Percentiles rank a stretch among this genome's conserved stretches.
phyloP scores from a whole-genome alignment of 2,329 filamentous ascomycete genomes.

The Boeremia exigua region DNA sequence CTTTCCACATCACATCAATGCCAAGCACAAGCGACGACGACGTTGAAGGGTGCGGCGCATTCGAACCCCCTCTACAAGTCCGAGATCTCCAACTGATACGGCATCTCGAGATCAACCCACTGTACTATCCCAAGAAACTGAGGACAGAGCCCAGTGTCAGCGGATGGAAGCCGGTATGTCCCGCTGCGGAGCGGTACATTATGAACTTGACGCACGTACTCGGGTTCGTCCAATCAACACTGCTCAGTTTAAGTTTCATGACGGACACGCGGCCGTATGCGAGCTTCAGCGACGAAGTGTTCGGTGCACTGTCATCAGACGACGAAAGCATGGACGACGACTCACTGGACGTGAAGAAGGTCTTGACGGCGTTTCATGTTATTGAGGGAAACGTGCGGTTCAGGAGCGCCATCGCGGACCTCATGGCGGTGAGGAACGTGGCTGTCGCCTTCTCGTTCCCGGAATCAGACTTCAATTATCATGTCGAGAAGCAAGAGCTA shows the following conservation, averaged over 20 bases:
- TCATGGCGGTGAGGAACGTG: constrained; percentile 17
- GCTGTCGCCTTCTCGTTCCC: constrained; percentile 37
- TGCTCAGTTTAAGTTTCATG: constrained; percentile 21
- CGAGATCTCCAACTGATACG: constrained; percentile 29
- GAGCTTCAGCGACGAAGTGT: constrained; percentile 4
- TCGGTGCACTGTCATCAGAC: not conserved
- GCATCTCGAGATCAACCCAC: constrained; percentile 35
- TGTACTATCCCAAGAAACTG: constrained; percentile 28
- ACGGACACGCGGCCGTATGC: constrained; percentile 24
- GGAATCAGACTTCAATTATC: constrained; percentile 36
- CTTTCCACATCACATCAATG: constrained; percentile 39
- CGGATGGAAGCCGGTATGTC: constrained; percentile 25
- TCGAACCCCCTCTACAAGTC: constrained; percentile 37
- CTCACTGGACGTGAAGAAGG: constrained; percentile 24
- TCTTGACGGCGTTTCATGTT: constrained; percentile 33
- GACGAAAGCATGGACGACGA: constrained; percentile 10
- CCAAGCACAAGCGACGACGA: constrained; percentile 7
- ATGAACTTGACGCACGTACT: constrained; percentile 27
- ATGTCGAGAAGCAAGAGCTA: constrained; percentile 21
- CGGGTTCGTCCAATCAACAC: constrained; percentile 11
- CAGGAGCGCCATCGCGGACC: constrained; percentile 20
- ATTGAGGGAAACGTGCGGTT: constrained; percentile 29
- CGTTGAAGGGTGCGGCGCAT: constrained; percentile 21
- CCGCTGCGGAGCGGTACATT: constrained; percentile 30
- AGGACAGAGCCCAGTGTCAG: not conserved